Evolutionary conservation across 176 grass and related monocot genomes (phyloP).

Genomic region (Saccharum spontaneum): DNA sequence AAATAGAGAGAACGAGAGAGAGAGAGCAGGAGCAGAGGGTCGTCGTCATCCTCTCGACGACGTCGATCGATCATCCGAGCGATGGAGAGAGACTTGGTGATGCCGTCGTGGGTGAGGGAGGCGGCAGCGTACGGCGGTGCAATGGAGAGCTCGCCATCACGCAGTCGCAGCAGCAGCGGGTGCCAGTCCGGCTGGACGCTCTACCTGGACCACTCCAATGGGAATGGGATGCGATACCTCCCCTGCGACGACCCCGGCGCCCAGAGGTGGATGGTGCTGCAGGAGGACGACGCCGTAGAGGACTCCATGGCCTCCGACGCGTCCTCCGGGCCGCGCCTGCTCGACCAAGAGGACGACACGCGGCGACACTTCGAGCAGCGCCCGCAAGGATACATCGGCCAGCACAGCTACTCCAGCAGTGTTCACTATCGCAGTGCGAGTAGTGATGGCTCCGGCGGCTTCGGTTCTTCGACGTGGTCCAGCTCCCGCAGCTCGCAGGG

Average conservation of each 20-base stretch:
- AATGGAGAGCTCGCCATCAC: constrained; percentile 34
- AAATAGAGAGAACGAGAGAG: too few relatives aligned
- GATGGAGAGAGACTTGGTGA: background rate
- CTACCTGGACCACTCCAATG: constrained; percentile 67
- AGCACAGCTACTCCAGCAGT: background rate
- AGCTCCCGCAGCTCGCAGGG: background rate
- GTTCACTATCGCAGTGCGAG: background rate
- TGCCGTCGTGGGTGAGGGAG: background rate
- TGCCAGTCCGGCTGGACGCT: constrained; percentile 90
- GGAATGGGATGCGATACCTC: background rate
- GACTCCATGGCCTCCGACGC: constrained; percentile 91
- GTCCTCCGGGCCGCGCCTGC: constrained; percentile 49
- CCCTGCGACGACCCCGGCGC: background rate
- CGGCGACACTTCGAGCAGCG: background rate
- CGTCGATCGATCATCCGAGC: background rate
- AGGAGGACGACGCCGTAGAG: constrained; percentile 46
- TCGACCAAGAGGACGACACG: background rate
- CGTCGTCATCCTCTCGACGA: too few relatives aligned
- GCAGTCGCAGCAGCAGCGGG: constrained; percentile 59
- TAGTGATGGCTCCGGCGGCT: background rate
- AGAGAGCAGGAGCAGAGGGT: too few relatives aligned
- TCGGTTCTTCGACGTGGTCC: background rate
- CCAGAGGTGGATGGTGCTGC: background rate
- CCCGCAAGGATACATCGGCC: background rate
- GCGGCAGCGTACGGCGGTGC: background rate